phyloP scores from a whole-genome alignment of 768 basidiomycete species.

The Termitomyces sp. region DNA sequence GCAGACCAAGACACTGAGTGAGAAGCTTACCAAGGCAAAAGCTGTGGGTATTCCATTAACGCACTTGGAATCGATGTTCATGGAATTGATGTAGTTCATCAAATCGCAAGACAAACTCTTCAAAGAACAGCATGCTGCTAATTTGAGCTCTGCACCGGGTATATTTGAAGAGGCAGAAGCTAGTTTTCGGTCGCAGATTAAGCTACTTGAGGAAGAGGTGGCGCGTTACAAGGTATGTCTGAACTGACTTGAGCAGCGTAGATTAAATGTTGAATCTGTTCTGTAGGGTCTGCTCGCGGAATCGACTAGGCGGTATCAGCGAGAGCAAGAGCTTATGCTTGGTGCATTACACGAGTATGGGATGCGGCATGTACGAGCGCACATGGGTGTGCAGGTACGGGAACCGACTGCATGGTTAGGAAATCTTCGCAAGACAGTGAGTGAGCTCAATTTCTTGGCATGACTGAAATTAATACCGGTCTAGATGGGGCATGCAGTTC shows the following conservation, averaged over 20 bases:
- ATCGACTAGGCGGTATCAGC: slow-evolving; percentile 53
- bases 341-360: slow-evolving; percentile 68
- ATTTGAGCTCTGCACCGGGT: slow-evolving; percentile 38
- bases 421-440: slow-evolving; percentile 51
- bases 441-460: slow-evolving; percentile 7
- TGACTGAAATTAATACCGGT: neutral
- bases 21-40: slow-evolving; percentile 78
- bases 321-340: slow-evolving; percentile 81
- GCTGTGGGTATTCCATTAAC: slow-evolving; percentile 36
- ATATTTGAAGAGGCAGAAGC: slow-evolving; percentile 71
- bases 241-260: neutral
- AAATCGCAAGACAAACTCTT: slow-evolving; percentile 88
- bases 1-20: slow-evolving; percentile 60
- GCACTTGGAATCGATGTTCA: neutral
- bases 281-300: slow-evolving; percentile 46
- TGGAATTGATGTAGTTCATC: slow-evolving; percentile 61
- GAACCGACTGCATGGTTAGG: slow-evolving; percentile 67
- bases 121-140: slow-evolving; percentile 71
- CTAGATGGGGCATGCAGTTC: slow-evolving; percentile 15
- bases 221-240: slow-evolving; percentile 44
- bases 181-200: slow-evolving; percentile 58
- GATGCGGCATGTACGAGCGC: slow-evolving; percentile 56
- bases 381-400: slow-evolving; percentile 42
- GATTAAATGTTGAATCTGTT: neutral
- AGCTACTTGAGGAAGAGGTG: slow-evolving; percentile 60